Base-by-base conservation (phyloP, 2,329 filamentous ascomycete species). In the Iodosphaeria phyllophila region DNA sequence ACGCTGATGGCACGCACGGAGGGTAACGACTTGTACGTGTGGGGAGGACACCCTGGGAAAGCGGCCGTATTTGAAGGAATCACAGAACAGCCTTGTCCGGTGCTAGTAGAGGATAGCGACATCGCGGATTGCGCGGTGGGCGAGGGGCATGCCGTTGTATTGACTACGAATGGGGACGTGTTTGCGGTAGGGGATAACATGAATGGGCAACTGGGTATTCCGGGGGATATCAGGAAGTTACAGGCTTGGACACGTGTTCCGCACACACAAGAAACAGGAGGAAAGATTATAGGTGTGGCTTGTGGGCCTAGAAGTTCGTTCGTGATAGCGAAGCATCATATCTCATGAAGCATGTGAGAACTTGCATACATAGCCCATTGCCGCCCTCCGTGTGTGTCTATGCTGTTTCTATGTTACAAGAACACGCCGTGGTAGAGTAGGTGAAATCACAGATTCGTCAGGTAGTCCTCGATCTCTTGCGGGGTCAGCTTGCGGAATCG, bases 401-500 rank as follows among this genome's bases (percentile, higher is more conserved):
- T 58, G 52, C 50, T 46, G 42, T 33, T n/a, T 50, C 48, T 59
- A 58, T 55, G 51, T 43, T 59, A 59, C 54, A 60, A 42, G 35
- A 40, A 38, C 39, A 41, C 38, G 37, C 30, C 27, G 13, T 37
- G 31, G 36, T 31, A 26, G 28, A 33, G 35, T 22, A 31, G 29
- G 34, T 30, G 36, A 35, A 28, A 47, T 72, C 66, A 95, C 67
- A 98, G 71, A 67, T 92, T 95, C 52, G 89, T 95, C 53, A 98
- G 60, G 60, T 98, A 98, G 54, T 98, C 89, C 62, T 98, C 89
- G 46, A 98, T 95, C 60, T 98, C 89, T 57, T 92, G 82, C 44
- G 92, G 83, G 43, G 70, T 92, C 53, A 98, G 60, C 66, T 92
- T 92, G 54, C 83, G 69, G 69, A 92, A 92, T 34, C 83, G 69